Conservation (phyloP, 305 asterid species). For the Fraxinus dipetala region DNA sequence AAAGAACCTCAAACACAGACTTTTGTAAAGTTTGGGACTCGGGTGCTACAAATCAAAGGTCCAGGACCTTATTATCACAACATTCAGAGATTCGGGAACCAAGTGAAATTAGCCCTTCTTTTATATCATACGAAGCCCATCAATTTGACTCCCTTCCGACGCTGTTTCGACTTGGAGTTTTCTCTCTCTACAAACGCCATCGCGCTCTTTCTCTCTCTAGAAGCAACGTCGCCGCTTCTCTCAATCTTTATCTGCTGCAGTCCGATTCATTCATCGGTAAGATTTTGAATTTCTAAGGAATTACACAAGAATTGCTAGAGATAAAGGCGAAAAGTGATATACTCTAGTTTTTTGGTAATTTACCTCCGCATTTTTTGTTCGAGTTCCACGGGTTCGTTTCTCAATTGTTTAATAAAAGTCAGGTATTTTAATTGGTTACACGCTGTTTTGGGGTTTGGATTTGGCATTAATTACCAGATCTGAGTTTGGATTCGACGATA, state of each 20-base stretch:
- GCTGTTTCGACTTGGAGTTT: constrained; percentile 26
- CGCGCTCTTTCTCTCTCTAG: constrained; percentile 25
- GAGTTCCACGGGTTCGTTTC: constrained; percentile 21
- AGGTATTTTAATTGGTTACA: constrained; percentile 1
- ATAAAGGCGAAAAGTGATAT: neutral
- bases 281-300: constrained; percentile 24
- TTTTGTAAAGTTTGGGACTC: neutral
- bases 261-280: constrained; percentile 28
- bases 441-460: constrained; percentile 17
- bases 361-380: constrained; percentile 3
- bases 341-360: constrained; percentile 26
- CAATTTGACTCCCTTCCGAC: constrained; percentile 24
- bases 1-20: neutral
- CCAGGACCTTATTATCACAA: neutral
- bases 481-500: constrained; percentile 16
- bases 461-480: constrained; percentile 30
- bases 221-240: constrained; percentile 34
- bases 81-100: neutral
- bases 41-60: neutral
- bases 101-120: neutral
- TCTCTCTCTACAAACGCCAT: constrained; percentile 20
- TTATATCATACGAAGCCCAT: neutral
- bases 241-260: constrained; percentile 20
- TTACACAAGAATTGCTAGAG: constrained; percentile 20
- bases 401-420: neutral